Conservation (phyloP, 805 yeast genomes). For the Candida methanosorbosa region DNA sequence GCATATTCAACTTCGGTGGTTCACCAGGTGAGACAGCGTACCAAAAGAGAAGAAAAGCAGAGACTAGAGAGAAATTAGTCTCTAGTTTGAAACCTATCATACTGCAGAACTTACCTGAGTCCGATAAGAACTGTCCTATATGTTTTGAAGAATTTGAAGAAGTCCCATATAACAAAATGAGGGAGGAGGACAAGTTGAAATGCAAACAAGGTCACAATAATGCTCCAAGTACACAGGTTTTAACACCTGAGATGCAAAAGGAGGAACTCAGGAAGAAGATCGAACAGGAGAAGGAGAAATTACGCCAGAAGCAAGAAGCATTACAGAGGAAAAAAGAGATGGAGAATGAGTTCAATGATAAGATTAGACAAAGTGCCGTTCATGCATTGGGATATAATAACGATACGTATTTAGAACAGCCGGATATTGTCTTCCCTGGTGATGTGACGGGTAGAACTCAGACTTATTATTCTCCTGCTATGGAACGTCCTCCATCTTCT, state of each 20-base stretch:
- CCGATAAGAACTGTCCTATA: constrained; percentile 30
- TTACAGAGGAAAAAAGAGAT: background rate
- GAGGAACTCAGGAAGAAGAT: background rate
- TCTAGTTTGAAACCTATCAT: constrained; percentile 20
- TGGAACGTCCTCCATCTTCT: background rate
- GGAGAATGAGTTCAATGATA: too few relatives aligned
- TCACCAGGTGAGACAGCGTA: too few relatives aligned
- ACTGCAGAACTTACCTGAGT: constrained; percentile 18
- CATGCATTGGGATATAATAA: background rate
- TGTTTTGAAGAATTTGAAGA: constrained; percentile 29
- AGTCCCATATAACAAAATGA: too few relatives aligned
- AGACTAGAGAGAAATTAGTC: constrained; percentile 24
- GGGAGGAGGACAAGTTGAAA: too few relatives aligned
- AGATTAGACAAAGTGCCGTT: too few relatives aligned
- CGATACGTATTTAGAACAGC: too few relatives aligned
- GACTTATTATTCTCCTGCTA: background rate
- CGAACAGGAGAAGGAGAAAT: background rate
- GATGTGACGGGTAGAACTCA: constrained; percentile 15
- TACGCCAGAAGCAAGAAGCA: background rate
- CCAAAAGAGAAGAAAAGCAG: constrained; percentile 11
- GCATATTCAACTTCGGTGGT: too few relatives aligned
- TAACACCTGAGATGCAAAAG: too few relatives aligned
- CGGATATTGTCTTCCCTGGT: constrained; percentile 17
- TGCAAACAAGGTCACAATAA: background rate
- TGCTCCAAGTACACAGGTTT: too few relatives aligned